These are phyloP conservation scores for Candida vartiovaarae DNA, from an alignment of 805 yeast species.

Conservation along the genomic window DNA sequence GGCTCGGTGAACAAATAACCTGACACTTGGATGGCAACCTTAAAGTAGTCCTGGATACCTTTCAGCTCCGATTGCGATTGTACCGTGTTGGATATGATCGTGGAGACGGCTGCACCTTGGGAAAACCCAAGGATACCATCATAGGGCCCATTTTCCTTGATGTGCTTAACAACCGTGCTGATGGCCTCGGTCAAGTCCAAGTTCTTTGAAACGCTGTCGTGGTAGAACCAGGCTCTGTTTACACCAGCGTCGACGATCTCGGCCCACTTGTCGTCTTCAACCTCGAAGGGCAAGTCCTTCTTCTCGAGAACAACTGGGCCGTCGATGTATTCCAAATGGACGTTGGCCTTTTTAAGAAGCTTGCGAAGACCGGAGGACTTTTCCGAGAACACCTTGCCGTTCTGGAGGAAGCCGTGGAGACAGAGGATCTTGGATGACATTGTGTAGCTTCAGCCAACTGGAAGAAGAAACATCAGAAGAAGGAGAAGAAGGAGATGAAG, in stretches of 20 bases:
- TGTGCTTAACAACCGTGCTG: conserved; percentile 38
- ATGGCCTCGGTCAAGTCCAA: conserved; percentile 47
- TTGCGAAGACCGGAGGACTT: conserved; percentile 89
- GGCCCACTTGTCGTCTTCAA: conserved; percentile 43
- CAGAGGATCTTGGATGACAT: conserved; percentile 56
- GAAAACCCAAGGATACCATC: conserved; percentile 88
- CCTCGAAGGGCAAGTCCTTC: conserved; percentile 70
- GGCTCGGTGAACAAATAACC: conserved; percentile 50
- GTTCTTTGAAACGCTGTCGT: conserved; percentile 39
- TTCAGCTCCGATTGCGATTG: conserved; percentile 7
- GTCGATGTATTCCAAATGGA: conserved; percentile 68
- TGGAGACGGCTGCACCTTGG: conserved; percentile 89
- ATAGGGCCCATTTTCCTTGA: conserved; percentile 69
- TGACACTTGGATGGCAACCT: conserved; percentile 71
- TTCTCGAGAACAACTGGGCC: conserved; percentile 65
- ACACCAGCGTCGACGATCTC: conserved; percentile 40
- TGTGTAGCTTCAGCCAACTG: not conserved
- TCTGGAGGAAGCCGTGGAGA: conserved; percentile 87
- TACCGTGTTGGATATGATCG: conserved; percentile 57
- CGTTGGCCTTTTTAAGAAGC: conserved; percentile 52
- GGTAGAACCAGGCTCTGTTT: conserved; percentile 71
- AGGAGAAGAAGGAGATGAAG: too few relatives aligned
- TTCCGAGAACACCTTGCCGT: conserved; percentile 74
- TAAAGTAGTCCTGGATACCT: conserved; percentile 34
- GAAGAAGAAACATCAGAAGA: too few relatives aligned